phyloP scores from a whole-genome alignment of 768 basidiomycete species.

The Collybia sordida region DNA sequence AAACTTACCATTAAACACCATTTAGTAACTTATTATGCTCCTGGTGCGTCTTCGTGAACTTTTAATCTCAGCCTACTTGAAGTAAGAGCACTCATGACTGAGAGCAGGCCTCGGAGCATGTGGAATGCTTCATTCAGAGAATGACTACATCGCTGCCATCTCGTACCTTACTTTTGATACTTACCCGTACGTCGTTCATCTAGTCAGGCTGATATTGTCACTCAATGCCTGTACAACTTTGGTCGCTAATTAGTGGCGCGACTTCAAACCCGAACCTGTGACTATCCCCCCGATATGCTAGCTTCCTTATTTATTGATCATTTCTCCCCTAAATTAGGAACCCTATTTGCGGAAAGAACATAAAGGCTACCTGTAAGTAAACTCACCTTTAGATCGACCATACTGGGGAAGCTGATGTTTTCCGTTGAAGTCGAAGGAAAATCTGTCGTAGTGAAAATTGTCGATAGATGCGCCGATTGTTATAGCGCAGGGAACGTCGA shows the following conservation, averaged over 20 bases:
- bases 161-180: conserved; percentile 54
- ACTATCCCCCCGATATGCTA: background rate
- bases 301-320: background rate
- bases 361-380: conserved; percentile 50
- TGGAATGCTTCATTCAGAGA: conserved; percentile 53
- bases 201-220: too few species aligned
- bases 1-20: too few species aligned
- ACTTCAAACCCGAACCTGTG: background rate
- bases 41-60: too few species aligned
- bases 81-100: background rate
- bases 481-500: conserved; percentile 6
- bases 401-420: background rate
- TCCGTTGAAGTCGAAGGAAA: conserved; percentile 11
- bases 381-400: conserved; percentile 1
- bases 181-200: conserved; percentile 50
- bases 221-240: too few species aligned
- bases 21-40: too few species aligned
- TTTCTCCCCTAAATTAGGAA: conserved; percentile 56
- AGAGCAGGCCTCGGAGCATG: conserved; percentile 66
- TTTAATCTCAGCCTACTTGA: too few species aligned
- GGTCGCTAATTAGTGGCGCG: conserved; percentile 1
- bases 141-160: conserved; percentile 57
- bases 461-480: conserved; percentile 15
- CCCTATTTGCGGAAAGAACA: conserved; percentile 60
- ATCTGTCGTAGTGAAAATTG: conserved; percentile 14